Evolutionary conservation across 176 grass and related monocot species (phyloP).

Genomic region (Hordeum vulgare): DNA sequence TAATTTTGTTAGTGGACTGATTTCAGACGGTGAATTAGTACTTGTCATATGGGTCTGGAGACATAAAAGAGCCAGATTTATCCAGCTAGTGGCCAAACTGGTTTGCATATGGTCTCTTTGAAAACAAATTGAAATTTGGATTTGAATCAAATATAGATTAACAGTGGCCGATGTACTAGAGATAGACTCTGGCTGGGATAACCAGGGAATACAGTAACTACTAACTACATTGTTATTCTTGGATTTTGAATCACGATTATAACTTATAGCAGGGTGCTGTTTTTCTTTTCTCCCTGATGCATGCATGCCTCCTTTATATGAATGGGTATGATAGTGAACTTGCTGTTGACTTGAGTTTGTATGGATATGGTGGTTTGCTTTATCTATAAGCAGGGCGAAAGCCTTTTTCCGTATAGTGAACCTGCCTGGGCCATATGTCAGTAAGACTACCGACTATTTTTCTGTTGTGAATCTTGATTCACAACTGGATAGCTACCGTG

Average conservation of each 20-base stretch:
- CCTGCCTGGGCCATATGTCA: not conserved
- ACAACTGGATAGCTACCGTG: not conserved
- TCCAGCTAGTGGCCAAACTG: not conserved
- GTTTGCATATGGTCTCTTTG: not conserved
- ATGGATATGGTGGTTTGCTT: no score
- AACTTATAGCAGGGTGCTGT: not conserved
- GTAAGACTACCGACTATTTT: not conserved
- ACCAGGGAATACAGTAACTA: not conserved
- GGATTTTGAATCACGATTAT: not conserved
- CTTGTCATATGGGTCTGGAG: not conserved
- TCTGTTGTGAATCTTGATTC: not conserved
- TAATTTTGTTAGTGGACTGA: not conserved
- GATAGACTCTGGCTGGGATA: not conserved
- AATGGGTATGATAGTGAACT: not conserved
- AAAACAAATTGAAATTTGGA: not conserved
- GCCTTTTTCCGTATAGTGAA: not conserved
- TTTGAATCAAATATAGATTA: not conserved
- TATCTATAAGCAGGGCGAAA: no score
- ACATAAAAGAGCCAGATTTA: not conserved
- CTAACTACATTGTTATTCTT: not conserved
- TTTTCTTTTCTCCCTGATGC: not conserved
- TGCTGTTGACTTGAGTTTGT: not conserved
- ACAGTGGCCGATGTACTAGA: not conserved
- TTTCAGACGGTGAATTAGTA: not conserved
- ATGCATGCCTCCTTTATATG: not conserved